Conservation (phyloP, 768 basidiomycete species). For the Daedaleopsis nitida region DNA sequence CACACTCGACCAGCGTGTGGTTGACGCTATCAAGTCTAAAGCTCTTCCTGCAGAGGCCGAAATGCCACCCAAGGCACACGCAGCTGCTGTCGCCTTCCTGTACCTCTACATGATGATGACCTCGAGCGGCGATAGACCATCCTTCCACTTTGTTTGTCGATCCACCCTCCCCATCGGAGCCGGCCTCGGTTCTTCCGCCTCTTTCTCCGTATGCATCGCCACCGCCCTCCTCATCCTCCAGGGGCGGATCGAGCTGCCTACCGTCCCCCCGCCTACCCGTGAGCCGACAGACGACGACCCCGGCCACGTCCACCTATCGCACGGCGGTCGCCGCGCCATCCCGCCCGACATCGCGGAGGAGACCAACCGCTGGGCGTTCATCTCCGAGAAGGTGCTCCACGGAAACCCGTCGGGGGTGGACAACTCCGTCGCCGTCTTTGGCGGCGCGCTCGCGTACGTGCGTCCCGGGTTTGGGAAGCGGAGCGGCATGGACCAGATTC, state of each 20-base stretch:
- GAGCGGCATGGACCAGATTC: slow-evolving; percentile 82
- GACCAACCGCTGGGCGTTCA: slow-evolving; percentile 92
- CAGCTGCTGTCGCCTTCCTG: slow-evolving; percentile 74
- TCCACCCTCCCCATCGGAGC: slow-evolving; percentile 93
- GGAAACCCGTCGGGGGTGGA: slow-evolving; percentile 98
- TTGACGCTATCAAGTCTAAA: slow-evolving; percentile 64
- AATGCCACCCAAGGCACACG: slow-evolving; percentile 40
- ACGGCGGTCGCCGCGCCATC: slow-evolving; percentile 67
- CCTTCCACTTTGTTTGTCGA: slow-evolving; percentile 79
- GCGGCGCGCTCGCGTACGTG: slow-evolving; percentile 90
- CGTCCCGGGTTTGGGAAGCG: slow-evolving; percentile 76
- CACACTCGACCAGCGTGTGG: slow-evolving; percentile 68
- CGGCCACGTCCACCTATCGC: slow-evolving; percentile 63
- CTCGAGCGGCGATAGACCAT: slow-evolving; percentile 57
- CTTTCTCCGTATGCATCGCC: slow-evolving; percentile 87
- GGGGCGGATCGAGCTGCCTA: slow-evolving; percentile 62
- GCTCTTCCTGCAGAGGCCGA: slow-evolving; percentile 39
- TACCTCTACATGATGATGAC: slow-evolving; percentile 90
- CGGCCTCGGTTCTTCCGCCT: slow-evolving; percentile 95
- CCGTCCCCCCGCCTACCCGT: slow-evolving; percentile 49
- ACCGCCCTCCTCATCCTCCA: slow-evolving; percentile 79
- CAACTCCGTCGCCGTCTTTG: slow-evolving; percentile 91
- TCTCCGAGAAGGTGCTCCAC: slow-evolving; percentile 94
- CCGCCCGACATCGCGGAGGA: slow-evolving; percentile 66
- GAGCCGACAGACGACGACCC: slow-evolving; percentile 33